phyloP scores from a whole-genome alignment of 805 yeast genomes.

The Candida berthetii region DNA sequence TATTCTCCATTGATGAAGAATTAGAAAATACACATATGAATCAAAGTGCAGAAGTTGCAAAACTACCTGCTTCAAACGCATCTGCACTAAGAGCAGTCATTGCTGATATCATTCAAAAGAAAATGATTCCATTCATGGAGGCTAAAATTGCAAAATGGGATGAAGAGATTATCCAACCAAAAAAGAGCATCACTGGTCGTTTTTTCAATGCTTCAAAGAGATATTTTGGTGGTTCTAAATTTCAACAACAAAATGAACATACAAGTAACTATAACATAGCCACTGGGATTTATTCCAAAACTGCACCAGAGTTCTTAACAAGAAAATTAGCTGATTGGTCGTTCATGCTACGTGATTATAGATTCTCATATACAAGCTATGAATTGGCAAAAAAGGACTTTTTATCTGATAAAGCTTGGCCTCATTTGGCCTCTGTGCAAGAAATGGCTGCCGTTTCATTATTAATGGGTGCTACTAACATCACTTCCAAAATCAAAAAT shows the following conservation, averaged over 20 bases:
- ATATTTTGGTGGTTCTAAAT: conserved; percentile 31
- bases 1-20: conserved; percentile 42
- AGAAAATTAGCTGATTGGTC: conserved; percentile 91
- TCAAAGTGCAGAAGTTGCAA: conserved; percentile 3
- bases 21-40: conserved; percentile 15
- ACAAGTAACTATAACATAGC: conserved; percentile 37
- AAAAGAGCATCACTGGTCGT: conserved; percentile 70
- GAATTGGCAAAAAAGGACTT: conserved; percentile 78
- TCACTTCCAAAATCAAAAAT: conserved; percentile 33
- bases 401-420: conserved; percentile 73
- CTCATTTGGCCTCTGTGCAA: conserved; percentile 74
- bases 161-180: conserved; percentile 70
- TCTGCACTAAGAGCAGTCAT: conserved; percentile 13
- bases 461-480: conserved; percentile 46
- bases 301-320: conserved; percentile 64
- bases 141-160: conserved; percentile 77
- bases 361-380: conserved; percentile 75
- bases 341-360: conserved; percentile 84
- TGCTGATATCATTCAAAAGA: conserved; percentile 29
- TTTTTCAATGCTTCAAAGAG: conserved; percentile 62
- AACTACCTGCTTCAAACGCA: conserved; percentile 9
- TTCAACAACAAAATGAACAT: conserved; percentile 14
- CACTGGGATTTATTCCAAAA: conserved; percentile 54
- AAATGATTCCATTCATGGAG: conserved; percentile 76
- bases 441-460: conserved; percentile 80